Conservation (phyloP, 1,284 basidiomycete species). For the Gastroboletus turbinatus region DNA sequence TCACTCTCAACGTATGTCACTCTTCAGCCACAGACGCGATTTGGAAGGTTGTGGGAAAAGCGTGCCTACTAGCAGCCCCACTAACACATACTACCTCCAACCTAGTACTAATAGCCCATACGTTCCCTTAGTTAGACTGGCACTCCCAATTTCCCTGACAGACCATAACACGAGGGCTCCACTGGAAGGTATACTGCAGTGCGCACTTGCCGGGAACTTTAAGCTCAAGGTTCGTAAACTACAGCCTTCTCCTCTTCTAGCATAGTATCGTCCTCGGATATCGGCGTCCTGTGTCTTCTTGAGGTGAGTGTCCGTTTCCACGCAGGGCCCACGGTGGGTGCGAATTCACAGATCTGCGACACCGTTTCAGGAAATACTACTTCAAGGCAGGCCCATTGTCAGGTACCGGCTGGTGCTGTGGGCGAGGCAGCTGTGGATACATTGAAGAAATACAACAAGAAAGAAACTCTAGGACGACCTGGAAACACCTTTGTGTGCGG, state of each 20-base stretch:
- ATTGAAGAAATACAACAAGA: background rate
- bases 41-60: too few species aligned
- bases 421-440: background rate
- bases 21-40: too few species aligned
- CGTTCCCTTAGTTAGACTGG: conserved; percentile 18
- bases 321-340: background rate
- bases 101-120: conserved; percentile 11
- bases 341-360: conserved; percentile 9
- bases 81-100: too few species aligned
- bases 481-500: background rate
- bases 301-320: background rate
- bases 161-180: too few species aligned
- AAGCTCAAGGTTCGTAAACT: background rate
- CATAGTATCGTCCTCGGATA: background rate
- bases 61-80: too few species aligned
- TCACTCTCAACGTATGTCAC: too few species aligned
- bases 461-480: background rate
- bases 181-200: too few species aligned
- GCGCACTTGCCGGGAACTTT: too few species aligned
- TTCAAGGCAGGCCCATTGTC: background rate
- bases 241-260: background rate
- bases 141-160: too few species aligned
- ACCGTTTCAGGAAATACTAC: background rate
- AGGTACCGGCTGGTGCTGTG: too few species aligned
- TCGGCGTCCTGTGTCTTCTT: background rate